phyloP scores from a whole-genome alignment of 805 yeast genomes.

The Monosporozyma unispora region DNA sequence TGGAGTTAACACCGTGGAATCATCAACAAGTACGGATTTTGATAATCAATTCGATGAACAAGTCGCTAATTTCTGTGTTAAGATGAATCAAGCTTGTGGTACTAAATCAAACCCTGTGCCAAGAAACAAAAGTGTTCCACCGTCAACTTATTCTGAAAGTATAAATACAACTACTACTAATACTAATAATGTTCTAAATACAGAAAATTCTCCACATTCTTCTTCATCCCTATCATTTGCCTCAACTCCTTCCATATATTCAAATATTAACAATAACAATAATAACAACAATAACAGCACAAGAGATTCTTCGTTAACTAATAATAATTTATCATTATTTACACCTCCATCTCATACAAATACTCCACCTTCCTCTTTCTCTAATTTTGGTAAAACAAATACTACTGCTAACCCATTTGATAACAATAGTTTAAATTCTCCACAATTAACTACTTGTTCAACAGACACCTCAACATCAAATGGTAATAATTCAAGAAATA shows the following conservation, averaged over 20 bases:
- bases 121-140: constrained; percentile 2
- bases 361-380: not conserved
- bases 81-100: constrained; percentile 77
- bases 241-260: not conserved
- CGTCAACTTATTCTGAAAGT: not conserved
- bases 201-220: not conserved
- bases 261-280: not conserved
- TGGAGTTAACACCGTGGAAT: not conserved
- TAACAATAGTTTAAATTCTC: constrained; percentile 4
- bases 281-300: not conserved
- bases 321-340: not conserved
- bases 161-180: not conserved
- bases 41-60: constrained; percentile 54
- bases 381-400: not conserved
- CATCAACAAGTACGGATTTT: constrained; percentile 29
- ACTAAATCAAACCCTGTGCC: constrained; percentile 63
- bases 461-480: not conserved
- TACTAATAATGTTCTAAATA: not conserved
- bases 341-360: not conserved
- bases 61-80: constrained; percentile 65
- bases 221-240: not conserved
- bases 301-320: not conserved
- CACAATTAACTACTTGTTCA: constrained; percentile 3
- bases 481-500: not conserved
- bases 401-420: not conserved